Conservation (phyloP, 306 rosid species). For the Acacia acuminata region DNA sequence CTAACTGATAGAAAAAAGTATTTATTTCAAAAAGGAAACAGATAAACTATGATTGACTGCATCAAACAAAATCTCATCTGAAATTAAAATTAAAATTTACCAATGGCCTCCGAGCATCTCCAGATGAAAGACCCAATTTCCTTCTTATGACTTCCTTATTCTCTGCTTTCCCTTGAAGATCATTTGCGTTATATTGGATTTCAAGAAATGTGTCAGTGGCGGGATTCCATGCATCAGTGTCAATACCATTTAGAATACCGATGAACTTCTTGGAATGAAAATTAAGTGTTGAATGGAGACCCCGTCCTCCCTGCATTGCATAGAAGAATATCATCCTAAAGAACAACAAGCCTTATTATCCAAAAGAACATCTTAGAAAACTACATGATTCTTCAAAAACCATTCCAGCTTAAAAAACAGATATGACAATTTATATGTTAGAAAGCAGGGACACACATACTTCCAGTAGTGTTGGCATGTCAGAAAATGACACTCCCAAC, state of each 20-base stretch:
- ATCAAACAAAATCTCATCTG: constrained; percentile 21
- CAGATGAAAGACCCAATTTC: constrained; percentile 70
- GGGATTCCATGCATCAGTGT: constrained; percentile 93
- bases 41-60: constrained; percentile 14
- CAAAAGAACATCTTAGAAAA: constrained; percentile 25
- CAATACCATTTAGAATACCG: constrained; percentile 94
- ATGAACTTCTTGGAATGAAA: constrained; percentile 79
- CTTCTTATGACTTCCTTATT: constrained; percentile 86
- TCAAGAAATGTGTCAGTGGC: constrained; percentile 68
- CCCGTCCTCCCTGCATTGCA: constrained; percentile 76
- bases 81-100: constrained; percentile 51
- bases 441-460: neutral
- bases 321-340: constrained; percentile 31
- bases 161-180: constrained; percentile 79
- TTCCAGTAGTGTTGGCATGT: neutral
- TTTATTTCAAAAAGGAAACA: neutral
- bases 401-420: constrained; percentile 16
- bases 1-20: neutral
- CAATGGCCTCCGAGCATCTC: constrained; percentile 72
- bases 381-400: neutral
- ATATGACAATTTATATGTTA: neutral
- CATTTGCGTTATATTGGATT: constrained; percentile 81
- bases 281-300: constrained; percentile 86
- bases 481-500: neutral
- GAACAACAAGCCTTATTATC: constrained; percentile 13